These are phyloP conservation scores for Solanum lycopersicoides DNA, from an alignment of 257 asterid genomes.

Conservation along the genomic window DNA sequence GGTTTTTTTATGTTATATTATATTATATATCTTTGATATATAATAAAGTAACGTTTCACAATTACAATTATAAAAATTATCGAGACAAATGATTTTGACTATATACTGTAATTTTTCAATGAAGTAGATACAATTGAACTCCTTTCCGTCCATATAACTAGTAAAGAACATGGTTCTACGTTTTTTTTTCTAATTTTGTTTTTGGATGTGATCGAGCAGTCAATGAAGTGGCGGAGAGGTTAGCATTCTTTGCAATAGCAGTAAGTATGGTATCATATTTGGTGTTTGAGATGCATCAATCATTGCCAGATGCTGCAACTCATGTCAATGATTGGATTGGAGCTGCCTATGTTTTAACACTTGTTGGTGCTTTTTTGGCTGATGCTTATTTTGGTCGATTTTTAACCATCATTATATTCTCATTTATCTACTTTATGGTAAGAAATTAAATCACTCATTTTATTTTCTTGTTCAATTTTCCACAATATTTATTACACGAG, in stretches of 20 bases:
- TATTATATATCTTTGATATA: too few relatives aligned
- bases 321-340: slow-evolving; percentile 86
- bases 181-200: too few relatives aligned
- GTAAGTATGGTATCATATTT: slow-evolving; percentile 67
- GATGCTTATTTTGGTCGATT: slow-evolving; percentile 80
- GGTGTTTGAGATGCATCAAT: slow-evolving; percentile 56
- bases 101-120: too few relatives aligned
- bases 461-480: background rate
- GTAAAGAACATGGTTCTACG: too few relatives aligned
- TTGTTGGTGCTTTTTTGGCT: slow-evolving; percentile 70
- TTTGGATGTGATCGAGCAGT: slow-evolving; percentile 9
- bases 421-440: slow-evolving; percentile 53
- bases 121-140: too few relatives aligned
- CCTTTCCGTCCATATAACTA: too few relatives aligned
- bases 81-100: too few relatives aligned
- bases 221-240: slow-evolving; percentile 76
- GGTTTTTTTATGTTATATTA: too few relatives aligned
- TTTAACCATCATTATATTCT: slow-evolving; percentile 60
- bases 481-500: background rate
- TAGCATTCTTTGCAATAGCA: slow-evolving; percentile 67
- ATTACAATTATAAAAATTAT: too few relatives aligned
- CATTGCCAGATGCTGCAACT: slow-evolving; percentile 59
- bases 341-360: slow-evolving; percentile 68
- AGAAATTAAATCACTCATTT: background rate
- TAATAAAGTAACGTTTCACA: too few relatives aligned